Evolutionary conservation across 768 basidiomycete species (phyloP).

Genomic region (Astraeus odoratus): DNA sequence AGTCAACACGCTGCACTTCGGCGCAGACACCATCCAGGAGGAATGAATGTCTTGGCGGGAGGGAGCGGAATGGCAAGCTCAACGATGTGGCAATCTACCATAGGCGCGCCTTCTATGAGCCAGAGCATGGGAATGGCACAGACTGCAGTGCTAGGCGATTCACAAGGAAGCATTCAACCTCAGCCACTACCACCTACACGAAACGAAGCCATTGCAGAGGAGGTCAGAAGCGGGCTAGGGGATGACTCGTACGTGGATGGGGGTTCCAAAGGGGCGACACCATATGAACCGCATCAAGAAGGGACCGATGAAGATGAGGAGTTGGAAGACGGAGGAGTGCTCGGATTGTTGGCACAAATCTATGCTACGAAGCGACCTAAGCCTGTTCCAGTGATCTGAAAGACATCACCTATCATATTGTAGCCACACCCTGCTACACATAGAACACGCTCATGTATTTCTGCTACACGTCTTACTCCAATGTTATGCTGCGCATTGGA

Average conservation of each 20-base stretch:
- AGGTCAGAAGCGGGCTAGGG: conserved; percentile 53
- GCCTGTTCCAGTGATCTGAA: conserved; percentile 40
- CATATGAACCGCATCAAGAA: conserved; percentile 35
- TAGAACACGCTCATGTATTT: not conserved
- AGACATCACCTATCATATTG: not conserved
- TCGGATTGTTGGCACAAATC: conserved; percentile 83
- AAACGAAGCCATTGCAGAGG: conserved; percentile 48
- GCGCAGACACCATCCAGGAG: conserved; percentile 30
- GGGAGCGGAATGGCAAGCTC: conserved; percentile 46
- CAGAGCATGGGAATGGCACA: conserved; percentile 48
- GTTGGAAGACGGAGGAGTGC: conserved; percentile 73
- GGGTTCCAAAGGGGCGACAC: conserved; percentile 33
- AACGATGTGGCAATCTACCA: conserved; percentile 36
- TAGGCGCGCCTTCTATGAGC: conserved; percentile 38
- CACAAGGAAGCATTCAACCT: conserved; percentile 47
- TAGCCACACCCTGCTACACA: no score
- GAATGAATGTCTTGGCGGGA: conserved; percentile 26
- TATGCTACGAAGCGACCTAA: conserved; percentile 55
- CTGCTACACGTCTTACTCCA: not conserved
- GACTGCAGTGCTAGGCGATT: conserved; percentile 71
- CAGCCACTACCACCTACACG: conserved; percentile 20
- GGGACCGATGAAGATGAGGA: conserved; percentile 55
- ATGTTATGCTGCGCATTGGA: not conserved
- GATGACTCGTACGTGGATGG: conserved; percentile 75
- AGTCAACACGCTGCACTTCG: conserved; percentile 50